Evolutionary conservation across 129 eudicot species (phyloP).

Genomic region (Artemisia annua): DNA sequence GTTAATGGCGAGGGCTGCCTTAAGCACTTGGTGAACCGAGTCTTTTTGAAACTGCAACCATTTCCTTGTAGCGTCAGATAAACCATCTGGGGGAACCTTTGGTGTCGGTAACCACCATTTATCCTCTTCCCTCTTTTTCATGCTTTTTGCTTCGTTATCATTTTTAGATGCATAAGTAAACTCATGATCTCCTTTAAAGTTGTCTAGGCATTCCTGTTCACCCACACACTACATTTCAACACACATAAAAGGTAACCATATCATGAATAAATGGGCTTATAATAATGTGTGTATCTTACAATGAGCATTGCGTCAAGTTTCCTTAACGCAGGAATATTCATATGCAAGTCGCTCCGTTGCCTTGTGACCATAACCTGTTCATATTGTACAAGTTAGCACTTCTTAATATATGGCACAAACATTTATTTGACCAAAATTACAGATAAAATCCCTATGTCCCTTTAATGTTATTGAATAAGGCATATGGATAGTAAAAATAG

Average conservation of each 20-base stretch:
- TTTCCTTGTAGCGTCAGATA: constrained; percentile 69
- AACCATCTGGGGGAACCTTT: constrained; percentile 79
- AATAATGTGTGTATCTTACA: constrained; percentile 46
- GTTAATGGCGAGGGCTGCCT: constrained; percentile 95
- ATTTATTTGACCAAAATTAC: not conserved
- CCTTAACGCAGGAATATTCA: constrained; percentile 77
- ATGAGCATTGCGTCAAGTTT: constrained; percentile 91
- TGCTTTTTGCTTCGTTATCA: constrained; percentile 51
- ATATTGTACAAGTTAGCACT: constrained; percentile 14
- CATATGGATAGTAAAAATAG: not conserved
- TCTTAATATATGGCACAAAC: constrained; percentile 1
- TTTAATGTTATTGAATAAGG: not conserved
- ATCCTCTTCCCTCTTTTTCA: constrained; percentile 62
- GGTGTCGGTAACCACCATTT: constrained; percentile 99
- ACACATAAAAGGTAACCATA: not conserved
- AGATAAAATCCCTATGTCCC: not conserved
- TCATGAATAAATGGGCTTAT: not conserved
- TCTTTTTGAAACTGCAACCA: constrained; percentile 92
- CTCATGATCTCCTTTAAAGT: constrained; percentile 77
- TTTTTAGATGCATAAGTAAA: constrained; percentile 68
- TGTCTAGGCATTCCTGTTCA: constrained; percentile 80
- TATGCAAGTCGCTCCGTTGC: constrained; percentile 70
- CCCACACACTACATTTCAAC: constrained; percentile 6
- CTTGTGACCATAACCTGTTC: constrained; percentile 71
- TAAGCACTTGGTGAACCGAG: constrained; percentile 85